Evolutionary conservation across 306 rosid genomes (phyloP), one percentile per base, ranked within the genome.

Genomic region (Alnus rubra): DNA sequence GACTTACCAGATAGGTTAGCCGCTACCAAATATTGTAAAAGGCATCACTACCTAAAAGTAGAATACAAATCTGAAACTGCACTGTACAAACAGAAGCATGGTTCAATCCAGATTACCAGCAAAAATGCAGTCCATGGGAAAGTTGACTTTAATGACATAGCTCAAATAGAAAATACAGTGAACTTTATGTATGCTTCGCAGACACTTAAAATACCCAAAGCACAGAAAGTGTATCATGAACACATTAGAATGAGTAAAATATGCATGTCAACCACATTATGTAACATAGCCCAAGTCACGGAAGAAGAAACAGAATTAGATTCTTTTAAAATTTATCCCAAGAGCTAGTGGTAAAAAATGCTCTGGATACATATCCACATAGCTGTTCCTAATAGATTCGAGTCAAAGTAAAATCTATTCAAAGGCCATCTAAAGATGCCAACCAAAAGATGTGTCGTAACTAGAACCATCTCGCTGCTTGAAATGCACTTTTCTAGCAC

Each of bases 291-390:
- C 71, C n/a, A n/a, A 47, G 52, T 50, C 30, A 42, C 35, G 54
- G 28, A 62, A 44, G 42, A 81, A 70, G 76, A 77, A 54, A 64
- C 23, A 16, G 9, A 53, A 53, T 53, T 12, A 49, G 52, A 49
- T 49, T 49, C 52, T 10, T 49, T 3, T 49, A 49, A 49, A 49
- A 49, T 49, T 49, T 9, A 9, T 49, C 11, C 11, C 11, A 49
- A 49, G 15, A 12, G 52, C 52, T 12, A 14, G 28, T n/a, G 30
- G 62, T n/a, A 7, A 19, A n/a, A 58, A 3, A 56, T 5, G 28
- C 15, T 60, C 51, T 18, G 47, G 62, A 64, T 67, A 6, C 48
- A 4, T 54, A 44, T 19, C 52, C 74, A 76, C 4, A 55, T 55
- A 30, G 30, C 3, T 16, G n/a, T 16, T 55, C 28, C 8, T 9